These are phyloP conservation scores for Aeschynomene evenia DNA, from an alignment of 306 rosid species.

Conservation along the genomic window DNA sequence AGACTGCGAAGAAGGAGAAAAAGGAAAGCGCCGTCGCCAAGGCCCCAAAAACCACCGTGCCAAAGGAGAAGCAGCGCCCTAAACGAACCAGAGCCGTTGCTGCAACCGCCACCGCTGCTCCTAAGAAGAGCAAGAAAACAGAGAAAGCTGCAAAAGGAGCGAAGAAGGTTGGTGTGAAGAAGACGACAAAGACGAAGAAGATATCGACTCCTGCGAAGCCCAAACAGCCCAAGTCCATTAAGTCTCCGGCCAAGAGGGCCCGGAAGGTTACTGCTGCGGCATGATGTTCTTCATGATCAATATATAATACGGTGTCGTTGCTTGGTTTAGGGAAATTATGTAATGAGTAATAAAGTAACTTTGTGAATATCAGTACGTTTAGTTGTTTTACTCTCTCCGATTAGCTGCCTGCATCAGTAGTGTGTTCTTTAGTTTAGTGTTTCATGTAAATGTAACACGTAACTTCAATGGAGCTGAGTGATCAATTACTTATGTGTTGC, in stretches of 20 bases:
- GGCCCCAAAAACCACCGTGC: background rate
- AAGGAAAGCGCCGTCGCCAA: background rate
- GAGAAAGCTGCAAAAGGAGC: conserved; percentile 7
- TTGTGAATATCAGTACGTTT: background rate
- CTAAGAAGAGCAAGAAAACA: conserved; percentile 37
- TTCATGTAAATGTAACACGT: background rate
- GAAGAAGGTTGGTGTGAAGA: conserved; percentile 34
- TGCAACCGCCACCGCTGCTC: background rate
- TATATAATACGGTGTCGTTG: background rate
- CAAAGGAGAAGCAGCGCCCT: conserved; percentile 21
- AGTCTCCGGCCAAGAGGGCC: conserved; percentile 58
- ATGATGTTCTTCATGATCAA: background rate
- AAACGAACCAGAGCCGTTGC: conserved; percentile 13
- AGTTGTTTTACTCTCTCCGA: background rate
- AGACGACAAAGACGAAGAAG: conserved; percentile 57
- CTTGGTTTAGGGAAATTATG: background rate
- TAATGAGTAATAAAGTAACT: background rate
- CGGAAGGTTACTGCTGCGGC: conserved; percentile 41
- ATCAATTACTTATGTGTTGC: background rate
- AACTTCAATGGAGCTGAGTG: background rate
- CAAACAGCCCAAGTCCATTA: conserved; percentile 72
- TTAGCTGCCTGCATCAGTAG: background rate
- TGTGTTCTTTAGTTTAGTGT: background rate
- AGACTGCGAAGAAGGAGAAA: conserved; percentile 33
- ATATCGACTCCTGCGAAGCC: conserved; percentile 54